Conservation (phyloP, 2,329 filamentous ascomycete genomes). For the Aspergillaceae sp. region DNA sequence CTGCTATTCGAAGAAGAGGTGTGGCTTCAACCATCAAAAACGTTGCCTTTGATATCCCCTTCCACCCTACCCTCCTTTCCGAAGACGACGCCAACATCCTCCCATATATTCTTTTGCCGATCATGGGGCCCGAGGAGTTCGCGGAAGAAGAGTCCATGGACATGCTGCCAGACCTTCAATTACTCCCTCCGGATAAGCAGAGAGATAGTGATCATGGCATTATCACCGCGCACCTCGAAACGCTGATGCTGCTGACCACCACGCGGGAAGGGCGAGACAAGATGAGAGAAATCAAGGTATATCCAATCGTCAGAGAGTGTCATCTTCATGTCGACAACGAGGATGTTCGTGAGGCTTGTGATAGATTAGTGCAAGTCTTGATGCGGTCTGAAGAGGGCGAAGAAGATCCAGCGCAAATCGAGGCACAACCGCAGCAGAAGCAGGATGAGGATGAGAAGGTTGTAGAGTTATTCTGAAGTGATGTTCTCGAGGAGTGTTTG, state of each 20-base stretch:
- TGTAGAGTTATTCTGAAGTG: constrained; percentile 36
- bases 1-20: constrained; percentile 75
- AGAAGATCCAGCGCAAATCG: constrained; percentile 30
- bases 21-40: constrained; percentile 97
- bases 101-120: constrained; percentile 79
- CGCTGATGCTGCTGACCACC: constrained; percentile 71
- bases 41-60: constrained; percentile 68
- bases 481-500: no score
- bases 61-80: constrained; percentile 62
- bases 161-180: constrained; percentile 84
- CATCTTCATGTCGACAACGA: constrained; percentile 72
- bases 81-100: constrained; percentile 70
- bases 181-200: constrained; percentile 81
- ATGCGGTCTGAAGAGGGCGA: constrained; percentile 68
- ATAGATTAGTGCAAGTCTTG: constrained; percentile 79
- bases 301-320: constrained; percentile 79
- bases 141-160: constrained; percentile 73
- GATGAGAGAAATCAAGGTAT: constrained; percentile 70
- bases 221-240: constrained; percentile 81
- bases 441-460: constrained; percentile 40
- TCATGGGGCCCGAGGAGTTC: constrained; percentile 83
- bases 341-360: constrained; percentile 72
- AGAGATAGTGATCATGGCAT: constrained; percentile 70
- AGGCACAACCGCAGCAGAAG: constrained; percentile 20
- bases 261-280: constrained; percentile 65